Evolutionary conservation across 129 eudicot species (phyloP).

Genomic region (Lonicera japonica): DNA sequence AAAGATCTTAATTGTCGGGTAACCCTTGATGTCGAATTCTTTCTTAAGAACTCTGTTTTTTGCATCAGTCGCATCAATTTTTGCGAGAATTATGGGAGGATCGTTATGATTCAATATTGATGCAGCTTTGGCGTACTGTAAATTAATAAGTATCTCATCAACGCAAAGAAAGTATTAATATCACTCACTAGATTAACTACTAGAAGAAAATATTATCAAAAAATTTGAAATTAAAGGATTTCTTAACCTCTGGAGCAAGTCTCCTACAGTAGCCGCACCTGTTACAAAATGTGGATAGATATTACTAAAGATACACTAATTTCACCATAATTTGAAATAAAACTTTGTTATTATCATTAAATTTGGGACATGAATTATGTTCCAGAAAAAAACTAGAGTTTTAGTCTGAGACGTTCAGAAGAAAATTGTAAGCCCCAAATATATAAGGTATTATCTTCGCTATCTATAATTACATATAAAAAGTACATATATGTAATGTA

Average conservation of each 20-base stretch:
- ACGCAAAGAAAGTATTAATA: background rate
- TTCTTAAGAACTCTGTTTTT: constrained; percentile 47
- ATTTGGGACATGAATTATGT: too few relatives aligned
- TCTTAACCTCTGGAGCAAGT: constrained; percentile 77
- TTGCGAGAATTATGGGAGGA: constrained; percentile 71
- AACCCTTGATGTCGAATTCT: constrained; percentile 45
- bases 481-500: too few relatives aligned
- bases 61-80: constrained; percentile 75
- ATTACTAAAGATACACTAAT: too few relatives aligned
- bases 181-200: background rate
- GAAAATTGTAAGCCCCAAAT: too few relatives aligned
- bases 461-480: too few relatives aligned
- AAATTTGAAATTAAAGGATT: background rate
- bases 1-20: constrained; percentile 78
- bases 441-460: too few relatives aligned
- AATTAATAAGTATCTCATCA: background rate
- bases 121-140: constrained; percentile 88
- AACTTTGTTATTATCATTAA: too few relatives aligned
- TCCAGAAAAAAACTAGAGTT: too few relatives aligned
- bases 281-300: constrained; percentile 3
- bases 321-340: too few relatives aligned
- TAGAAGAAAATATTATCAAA: background rate
- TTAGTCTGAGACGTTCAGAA: too few relatives aligned
- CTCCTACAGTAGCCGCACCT: constrained; percentile 77
- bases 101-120: constrained; percentile 63